These are phyloP conservation scores for Botryotinia convoluta DNA, from an alignment of 2,329 filamentous ascomycete genomes.

Conservation along the genomic window DNA sequence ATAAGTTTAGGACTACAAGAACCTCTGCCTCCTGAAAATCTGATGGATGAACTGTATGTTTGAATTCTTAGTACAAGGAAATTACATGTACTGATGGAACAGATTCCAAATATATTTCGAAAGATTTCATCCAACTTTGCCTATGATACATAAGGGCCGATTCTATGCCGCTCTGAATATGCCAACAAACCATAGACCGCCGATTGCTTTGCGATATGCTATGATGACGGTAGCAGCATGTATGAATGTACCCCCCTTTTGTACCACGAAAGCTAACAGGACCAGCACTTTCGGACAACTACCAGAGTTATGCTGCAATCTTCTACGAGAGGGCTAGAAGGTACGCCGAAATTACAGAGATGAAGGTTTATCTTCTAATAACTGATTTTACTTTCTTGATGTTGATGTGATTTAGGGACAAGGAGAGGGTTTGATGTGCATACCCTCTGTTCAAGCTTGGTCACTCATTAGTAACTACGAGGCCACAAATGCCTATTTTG, in stretches of 20 bases:
- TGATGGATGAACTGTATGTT: conserved; percentile 75
- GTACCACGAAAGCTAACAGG: not conserved
- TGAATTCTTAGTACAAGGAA: not conserved
- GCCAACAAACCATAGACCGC: conserved; percentile 71
- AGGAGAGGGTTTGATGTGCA: conserved; percentile 75
- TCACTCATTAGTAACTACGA: conserved; percentile 72
- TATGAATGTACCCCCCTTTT: not conserved
- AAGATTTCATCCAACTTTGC: conserved; percentile 67
- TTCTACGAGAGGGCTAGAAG: conserved; percentile 82
- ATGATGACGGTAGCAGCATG: conserved; percentile 80
- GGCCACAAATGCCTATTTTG: conserved; percentile 81
- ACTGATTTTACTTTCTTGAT: not conserved
- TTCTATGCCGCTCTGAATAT: conserved; percentile 73
- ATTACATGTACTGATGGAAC: conserved; percentile 21
- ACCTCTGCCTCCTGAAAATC: conserved; percentile 70
- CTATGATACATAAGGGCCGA: conserved; percentile 74
- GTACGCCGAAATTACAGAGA: conserved; percentile 80
- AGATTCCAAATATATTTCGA: conserved; percentile 75
- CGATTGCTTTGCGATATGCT: conserved; percentile 78
- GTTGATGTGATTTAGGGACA: conserved; percentile 49
- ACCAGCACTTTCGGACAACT: conserved; percentile 62
- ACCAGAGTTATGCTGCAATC: conserved; percentile 66
- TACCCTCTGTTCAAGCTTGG: conserved; percentile 83
- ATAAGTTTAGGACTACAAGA: conserved; percentile 81
- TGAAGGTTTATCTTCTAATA: conserved; percentile 54